phyloP scores from a whole-genome alignment of 495 filamentous ascomycete genomes.

The Hypoxylon lenormandii region DNA sequence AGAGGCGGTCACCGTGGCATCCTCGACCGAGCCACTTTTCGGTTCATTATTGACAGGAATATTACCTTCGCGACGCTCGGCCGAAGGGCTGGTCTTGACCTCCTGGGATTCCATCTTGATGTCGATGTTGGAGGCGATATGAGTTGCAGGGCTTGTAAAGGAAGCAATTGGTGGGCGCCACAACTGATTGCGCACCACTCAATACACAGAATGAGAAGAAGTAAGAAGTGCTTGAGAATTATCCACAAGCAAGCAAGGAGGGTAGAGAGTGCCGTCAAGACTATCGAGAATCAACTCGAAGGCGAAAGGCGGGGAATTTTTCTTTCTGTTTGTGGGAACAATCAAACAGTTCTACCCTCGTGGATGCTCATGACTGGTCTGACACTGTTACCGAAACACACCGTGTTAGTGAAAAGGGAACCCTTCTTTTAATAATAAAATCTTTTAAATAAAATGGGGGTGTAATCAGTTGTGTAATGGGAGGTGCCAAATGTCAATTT shows the following conservation, averaged over 20 bases:
- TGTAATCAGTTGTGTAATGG: slow-evolving; percentile 40
- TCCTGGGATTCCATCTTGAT: slow-evolving; percentile 40
- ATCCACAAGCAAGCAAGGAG: slow-evolving; percentile 1
- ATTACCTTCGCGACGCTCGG: slow-evolving; percentile 38
- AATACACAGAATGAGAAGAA: neutral
- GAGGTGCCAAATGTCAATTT: slow-evolving; percentile 37
- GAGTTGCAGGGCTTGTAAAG: neutral
- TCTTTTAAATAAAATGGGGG: slow-evolving; percentile 2
- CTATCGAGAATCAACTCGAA: slow-evolving; percentile 10
- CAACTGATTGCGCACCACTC: neutral
- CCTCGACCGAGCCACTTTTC: slow-evolving; percentile 43
- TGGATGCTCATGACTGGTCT: slow-evolving; percentile 40
- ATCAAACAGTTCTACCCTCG: slow-evolving; percentile 35
- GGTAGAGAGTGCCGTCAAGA: neutral
- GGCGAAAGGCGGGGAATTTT: slow-evolving; percentile 29
- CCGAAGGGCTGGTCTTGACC: slow-evolving; percentile 31
- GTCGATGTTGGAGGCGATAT: slow-evolving; percentile 37
- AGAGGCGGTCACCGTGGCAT: slow-evolving; percentile 3
- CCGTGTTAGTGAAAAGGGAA: slow-evolving; percentile 20
- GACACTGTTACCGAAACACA: slow-evolving; percentile 35
- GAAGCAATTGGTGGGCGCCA: slow-evolving; percentile 36
- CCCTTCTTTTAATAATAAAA: neutral
- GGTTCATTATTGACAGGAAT: slow-evolving; percentile 16
- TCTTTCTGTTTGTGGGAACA: slow-evolving; percentile 31
- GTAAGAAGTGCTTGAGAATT: neutral